Base-by-base conservation (phyloP, 352 stramenopile species). In the Achlya hypogyna region DNA sequence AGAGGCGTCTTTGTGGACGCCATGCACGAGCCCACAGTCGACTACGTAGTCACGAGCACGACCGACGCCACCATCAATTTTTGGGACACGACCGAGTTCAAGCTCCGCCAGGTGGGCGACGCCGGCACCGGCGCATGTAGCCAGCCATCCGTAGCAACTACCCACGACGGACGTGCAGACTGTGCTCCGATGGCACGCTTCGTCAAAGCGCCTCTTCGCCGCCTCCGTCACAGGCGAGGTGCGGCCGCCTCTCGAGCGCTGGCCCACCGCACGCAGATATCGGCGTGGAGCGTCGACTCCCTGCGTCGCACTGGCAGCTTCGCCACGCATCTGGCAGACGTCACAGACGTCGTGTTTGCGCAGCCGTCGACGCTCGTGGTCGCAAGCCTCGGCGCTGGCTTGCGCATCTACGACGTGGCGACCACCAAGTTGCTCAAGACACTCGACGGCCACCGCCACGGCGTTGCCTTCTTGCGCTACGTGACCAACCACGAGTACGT, bases 401-500 rank as follows among this genome's bases (percentile, higher is more conserved):
- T 64, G 16, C n/a, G 31, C 12, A 52, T 64, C 54, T 34, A 51
- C 4, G 54, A 64, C 54, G 20, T 64, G 16, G 22, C 22, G 5
- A 52, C 54, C 29, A 27, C 51, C 54, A 64, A 64, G 47, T 38
- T 38, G 9, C 54, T 64, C 35, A 77, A 82, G 40, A 74, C 72
- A 0, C 59, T 88, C 9, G 45, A 31, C 6, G 80, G 80, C 0
- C 78, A 82, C 43, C 70, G 64, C 6, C 76, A 79, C 34, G 77
- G 72, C 3, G 73, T 86, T 16, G 73, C 78, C 16, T 71, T 77
- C 62, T 43, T 88, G 0, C 54, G 70, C n/a, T 88, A 83, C 51
- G 78, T 69, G 23, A 27, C 68, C 1, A 65, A 82, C 5, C 80
- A 78, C 28, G 73, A 77, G 16, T 88, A 88, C 35, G 43, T 88